phyloP scores from a whole-genome alignment of 2,329 filamentous ascomycete genomes.

The Beauveria sp. region DNA sequence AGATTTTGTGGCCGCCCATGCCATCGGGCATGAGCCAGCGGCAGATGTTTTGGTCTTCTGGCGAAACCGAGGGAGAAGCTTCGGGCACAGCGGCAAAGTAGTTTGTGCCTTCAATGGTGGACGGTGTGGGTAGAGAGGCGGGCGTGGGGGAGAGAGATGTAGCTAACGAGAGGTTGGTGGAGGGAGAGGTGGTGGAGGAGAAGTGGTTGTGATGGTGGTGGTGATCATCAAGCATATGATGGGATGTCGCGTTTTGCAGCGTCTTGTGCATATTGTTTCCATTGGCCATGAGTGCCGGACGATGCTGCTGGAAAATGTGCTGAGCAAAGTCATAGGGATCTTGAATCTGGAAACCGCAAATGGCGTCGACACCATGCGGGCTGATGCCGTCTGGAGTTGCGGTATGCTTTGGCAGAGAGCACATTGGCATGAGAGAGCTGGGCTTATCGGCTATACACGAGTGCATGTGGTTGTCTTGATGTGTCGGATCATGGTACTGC shows the following conservation, averaged over 20 bases:
- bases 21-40: constrained; percentile 23
- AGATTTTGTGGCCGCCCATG: constrained; percentile 17
- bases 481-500: constrained; percentile 22
- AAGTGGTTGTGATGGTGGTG: constrained; percentile 12
- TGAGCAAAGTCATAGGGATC: constrained; percentile 21
- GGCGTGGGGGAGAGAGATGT: constrained; percentile 20
- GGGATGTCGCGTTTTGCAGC: constrained; percentile 3
- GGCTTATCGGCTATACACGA: constrained; percentile 23
- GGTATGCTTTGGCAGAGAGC: constrained; percentile 20
- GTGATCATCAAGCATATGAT: constrained; percentile 3
- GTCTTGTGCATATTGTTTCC: constrained; percentile 8
- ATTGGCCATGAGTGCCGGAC: constrained; percentile 14
- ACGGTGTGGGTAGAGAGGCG: constrained; percentile 23
- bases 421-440: constrained; percentile 18
- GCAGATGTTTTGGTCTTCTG: constrained; percentile 24
- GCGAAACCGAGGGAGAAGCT: constrained; percentile 14
- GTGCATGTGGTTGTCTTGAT: constrained; percentile 17
- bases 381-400: constrained; percentile 13
- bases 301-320: constrained; percentile 24
- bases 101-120: constrained; percentile 17
- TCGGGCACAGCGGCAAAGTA: constrained; percentile 10
- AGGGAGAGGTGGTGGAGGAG: constrained; percentile 18
- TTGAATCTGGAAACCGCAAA: constrained; percentile 23
- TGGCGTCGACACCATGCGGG: constrained; percentile 14
- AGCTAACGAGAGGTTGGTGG: constrained; percentile 18